A percentile compares a stretch with the other conserved stretches of the same genome.
phyloP scores from a whole-genome alignment of 1,284 basidiomycete species.

The Sparassis latifolia region DNA sequence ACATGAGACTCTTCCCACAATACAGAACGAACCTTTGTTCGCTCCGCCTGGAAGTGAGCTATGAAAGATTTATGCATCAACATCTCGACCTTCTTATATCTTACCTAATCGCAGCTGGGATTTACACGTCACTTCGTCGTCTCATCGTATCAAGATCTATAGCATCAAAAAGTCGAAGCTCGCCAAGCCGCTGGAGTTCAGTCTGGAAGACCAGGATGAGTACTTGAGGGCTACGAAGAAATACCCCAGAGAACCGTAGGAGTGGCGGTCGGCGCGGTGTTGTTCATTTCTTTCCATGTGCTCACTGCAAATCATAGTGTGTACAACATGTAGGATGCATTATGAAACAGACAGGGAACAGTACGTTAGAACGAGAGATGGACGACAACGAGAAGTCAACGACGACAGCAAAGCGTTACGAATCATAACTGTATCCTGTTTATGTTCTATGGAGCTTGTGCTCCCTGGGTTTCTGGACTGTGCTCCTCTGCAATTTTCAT shows the following conservation, averaged over 20 bases:
- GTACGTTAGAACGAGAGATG: too few relatives aligned
- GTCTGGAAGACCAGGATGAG: slow-evolving; percentile 32
- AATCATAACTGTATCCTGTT: too few relatives aligned
- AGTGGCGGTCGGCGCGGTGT: too few relatives aligned
- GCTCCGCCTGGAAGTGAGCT: slow-evolving; percentile 49
- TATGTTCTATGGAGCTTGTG: too few relatives aligned
- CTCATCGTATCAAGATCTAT: slow-evolving; percentile 48
- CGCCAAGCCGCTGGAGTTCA: slow-evolving; percentile 33
- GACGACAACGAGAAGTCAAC: too few relatives aligned
- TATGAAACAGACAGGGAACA: too few relatives aligned
- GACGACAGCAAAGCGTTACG: too few relatives aligned
- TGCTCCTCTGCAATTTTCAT: slow-evolving; percentile 52
- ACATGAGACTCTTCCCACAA: slow-evolving; percentile 55
- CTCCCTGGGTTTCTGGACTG: slow-evolving; percentile 1
- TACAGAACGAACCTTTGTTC: slow-evolving; percentile 50
- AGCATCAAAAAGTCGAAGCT: slow-evolving; percentile 41
- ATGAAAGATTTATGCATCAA: neutral
- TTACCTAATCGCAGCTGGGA: slow-evolving; percentile 36
- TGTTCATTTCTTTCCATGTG: too few relatives aligned
- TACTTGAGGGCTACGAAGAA: slow-evolving; percentile 29
- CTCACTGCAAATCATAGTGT: too few relatives aligned
- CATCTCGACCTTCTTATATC: neutral
- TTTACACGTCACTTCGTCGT: slow-evolving; percentile 49
- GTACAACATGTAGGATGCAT: too few relatives aligned
- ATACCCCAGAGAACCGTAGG: slow-evolving; percentile 28